A percentile compares a stretch with the other conserved stretches of the same genome.
These are phyloP conservation scores for Balamuthia mandrillaris DNA, from an alignment of 208 protist genomes.

Conservation along the genomic window DNA sequence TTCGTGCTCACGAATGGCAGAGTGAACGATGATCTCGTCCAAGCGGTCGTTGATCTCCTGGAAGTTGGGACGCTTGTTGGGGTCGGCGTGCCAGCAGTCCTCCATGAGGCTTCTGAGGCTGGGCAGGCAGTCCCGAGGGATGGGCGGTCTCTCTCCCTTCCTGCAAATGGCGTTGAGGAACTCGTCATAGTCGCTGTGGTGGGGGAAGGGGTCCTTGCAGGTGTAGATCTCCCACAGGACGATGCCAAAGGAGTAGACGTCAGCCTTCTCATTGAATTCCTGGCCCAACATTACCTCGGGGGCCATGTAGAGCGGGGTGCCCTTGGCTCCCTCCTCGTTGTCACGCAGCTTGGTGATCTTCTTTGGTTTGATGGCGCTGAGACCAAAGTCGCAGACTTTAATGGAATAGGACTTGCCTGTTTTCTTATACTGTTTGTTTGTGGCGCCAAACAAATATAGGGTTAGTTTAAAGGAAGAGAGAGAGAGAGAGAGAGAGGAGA, in stretches of 20 bases:
- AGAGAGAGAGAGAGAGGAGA: neutral
- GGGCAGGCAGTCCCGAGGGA: slow-evolving; percentile 47
- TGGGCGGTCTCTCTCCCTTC: slow-evolving; percentile 43
- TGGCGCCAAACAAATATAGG: neutral
- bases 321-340: slow-evolving; percentile 54
- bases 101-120: slow-evolving; percentile 39
- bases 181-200: slow-evolving; percentile 51
- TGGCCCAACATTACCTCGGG: slow-evolving; percentile 65
- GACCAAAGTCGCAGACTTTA: slow-evolving; percentile 17
- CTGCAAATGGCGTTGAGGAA: slow-evolving; percentile 51
- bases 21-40: slow-evolving; percentile 16
- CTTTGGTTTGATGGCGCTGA: slow-evolving; percentile 56
- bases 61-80: slow-evolving; percentile 16
- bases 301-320: slow-evolving; percentile 63
- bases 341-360: slow-evolving; percentile 45
- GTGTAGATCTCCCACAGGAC: slow-evolving; percentile 65
- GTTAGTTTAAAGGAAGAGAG: neutral
- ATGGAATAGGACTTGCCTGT: neutral
- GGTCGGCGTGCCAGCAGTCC: slow-evolving; percentile 48
- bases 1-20: neutral
- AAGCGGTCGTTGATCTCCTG: slow-evolving; percentile 23
- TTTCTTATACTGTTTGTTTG: neutral
- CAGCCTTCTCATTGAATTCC: slow-evolving; percentile 55
- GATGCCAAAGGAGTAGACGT: slow-evolving; percentile 70
- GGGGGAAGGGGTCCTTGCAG: slow-evolving; percentile 51